Percentiles rank a stretch among this genome's conserved stretches.
These are phyloP conservation scores for Fusarium concolor DNA, from an alignment of 2,329 filamentous ascomycete genomes.

Conservation along the genomic window DNA sequence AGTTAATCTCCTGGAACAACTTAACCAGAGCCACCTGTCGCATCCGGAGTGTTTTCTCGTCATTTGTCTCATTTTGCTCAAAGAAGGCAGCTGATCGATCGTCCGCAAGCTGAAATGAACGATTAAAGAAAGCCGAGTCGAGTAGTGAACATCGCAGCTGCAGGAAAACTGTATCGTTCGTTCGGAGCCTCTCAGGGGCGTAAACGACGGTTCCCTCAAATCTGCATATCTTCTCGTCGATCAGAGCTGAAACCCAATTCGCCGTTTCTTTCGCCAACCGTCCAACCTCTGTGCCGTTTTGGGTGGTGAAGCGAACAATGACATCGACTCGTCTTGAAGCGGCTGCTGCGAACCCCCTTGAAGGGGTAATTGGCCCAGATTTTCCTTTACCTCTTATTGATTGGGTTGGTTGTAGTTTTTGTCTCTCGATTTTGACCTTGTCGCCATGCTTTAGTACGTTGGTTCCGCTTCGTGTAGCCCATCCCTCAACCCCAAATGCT, in stretches of 20 bases:
- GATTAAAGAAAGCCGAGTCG: conserved; percentile 76
- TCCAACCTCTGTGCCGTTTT: conserved; percentile 83
- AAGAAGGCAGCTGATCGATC: conserved; percentile 81
- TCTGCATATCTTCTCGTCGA: conserved; percentile 88
- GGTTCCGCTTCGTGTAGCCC: conserved; percentile 87
- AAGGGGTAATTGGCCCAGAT: conserved; percentile 50
- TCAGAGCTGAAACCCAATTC: conserved; percentile 89
- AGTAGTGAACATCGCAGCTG: conserved; percentile 85
- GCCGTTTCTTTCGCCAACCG: conserved; percentile 88
- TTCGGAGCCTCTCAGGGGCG: conserved; percentile 83
- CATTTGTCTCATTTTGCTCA: conserved; percentile 84
- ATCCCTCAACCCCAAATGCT: conserved; percentile 90
- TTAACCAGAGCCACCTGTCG: conserved; percentile 90
- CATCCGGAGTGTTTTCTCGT: conserved; percentile 85
- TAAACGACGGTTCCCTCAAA: conserved; percentile 93
- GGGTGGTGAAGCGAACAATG: conserved; percentile 90
- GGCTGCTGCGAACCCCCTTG: conserved; percentile 59
- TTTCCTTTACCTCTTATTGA: conserved; percentile 59
- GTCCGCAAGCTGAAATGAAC: conserved; percentile 67
- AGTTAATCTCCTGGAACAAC: conserved; percentile 87
- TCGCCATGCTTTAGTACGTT: conserved; percentile 85
- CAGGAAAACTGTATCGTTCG: conserved; percentile 94
- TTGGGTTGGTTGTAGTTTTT: conserved; percentile 74
- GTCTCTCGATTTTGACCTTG: conserved; percentile 84
- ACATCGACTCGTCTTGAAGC: conserved; percentile 80